Base-by-base conservation (phyloP, 2,329 filamentous ascomycete genomes). In the Aspergillus thermomutatus region DNA sequence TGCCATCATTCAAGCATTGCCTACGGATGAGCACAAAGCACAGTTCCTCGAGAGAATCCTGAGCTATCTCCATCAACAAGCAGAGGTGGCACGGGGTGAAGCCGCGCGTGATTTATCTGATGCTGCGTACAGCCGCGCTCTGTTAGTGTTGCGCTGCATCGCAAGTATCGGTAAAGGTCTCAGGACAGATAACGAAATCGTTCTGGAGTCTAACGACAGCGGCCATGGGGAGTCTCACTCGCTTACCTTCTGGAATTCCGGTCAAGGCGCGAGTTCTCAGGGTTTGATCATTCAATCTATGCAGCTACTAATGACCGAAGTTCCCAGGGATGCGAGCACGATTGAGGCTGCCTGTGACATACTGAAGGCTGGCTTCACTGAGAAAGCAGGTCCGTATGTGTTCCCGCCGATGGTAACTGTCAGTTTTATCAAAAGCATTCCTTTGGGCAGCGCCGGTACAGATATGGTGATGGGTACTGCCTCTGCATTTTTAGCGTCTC, bases 311-410 rank as follows among this genome's bases (percentile, higher is more conserved):
- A 67, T 76, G 49, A 69, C 69, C 28, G 68, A 72, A 25, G 77
- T 77, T 40, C 70, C 72, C 7, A 62, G 71, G 31, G 76, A 78
- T 52, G 69, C 68, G 49, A 66, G 68, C n/a, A 74, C 79, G 9
- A 73, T 79, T 21, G 76, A 78, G 64, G 73, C 75, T 6, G 71
- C 75, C 7, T 79, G 77, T 60, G 76, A 79, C 50, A 74, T 80
- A 21, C 62, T 80, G 40, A 77, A 74, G 59, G 76, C 77, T 10
- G 77, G 77, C 3, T 79, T 75, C 56, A 78, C 77, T 3, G 77
- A 80, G 56, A 67, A 64, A 23, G 73, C 70, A 0, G 76, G 76
- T 0, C 74, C 73, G 10, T 79, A 75, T 55, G 76, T 79, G 21
- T 76, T 79, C 54, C 69, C 74, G 21, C 72, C 76, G 2, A 61